Evolutionary conservation across 2,329 filamentous ascomycete species (phyloP).

Genomic region (Rachicladosporium sp.): DNA sequence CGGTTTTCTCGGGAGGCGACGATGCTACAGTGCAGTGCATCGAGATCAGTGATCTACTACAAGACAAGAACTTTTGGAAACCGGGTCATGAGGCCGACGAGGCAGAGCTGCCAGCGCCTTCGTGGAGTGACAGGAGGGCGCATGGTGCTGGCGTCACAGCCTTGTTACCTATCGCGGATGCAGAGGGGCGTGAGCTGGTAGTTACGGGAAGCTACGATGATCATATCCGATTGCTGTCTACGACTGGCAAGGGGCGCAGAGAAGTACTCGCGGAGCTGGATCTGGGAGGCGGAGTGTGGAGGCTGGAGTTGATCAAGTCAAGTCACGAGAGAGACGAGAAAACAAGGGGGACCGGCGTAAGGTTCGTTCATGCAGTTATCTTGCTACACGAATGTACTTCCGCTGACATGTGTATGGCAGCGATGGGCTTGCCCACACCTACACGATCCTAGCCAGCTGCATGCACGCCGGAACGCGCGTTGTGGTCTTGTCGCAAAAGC

Average conservation of each 20-base stretch:
- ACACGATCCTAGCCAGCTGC: slow-evolving; percentile 65
- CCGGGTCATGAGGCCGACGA: neutral
- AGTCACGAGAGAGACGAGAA: too few relatives aligned
- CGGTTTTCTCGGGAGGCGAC: slow-evolving; percentile 59
- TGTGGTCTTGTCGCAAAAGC: slow-evolving; percentile 17
- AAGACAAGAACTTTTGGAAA: too few relatives aligned
- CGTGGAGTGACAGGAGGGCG: slow-evolving; percentile 41
- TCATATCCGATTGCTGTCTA: slow-evolving; percentile 53
- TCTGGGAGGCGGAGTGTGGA: slow-evolving; percentile 76
- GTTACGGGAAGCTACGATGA: slow-evolving; percentile 92
- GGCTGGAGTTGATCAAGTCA: slow-evolving; percentile 50
- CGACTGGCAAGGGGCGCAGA: slow-evolving; percentile 26
- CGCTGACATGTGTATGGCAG: too few relatives aligned
- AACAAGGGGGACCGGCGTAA: too few relatives aligned
- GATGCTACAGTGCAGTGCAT: slow-evolving; percentile 38
- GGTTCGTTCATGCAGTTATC: too few relatives aligned
- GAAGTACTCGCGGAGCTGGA: slow-evolving; percentile 50
- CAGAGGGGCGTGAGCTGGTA: slow-evolving; percentile 36
- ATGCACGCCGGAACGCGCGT: slow-evolving; percentile 81
- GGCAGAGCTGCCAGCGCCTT: slow-evolving; percentile 1
- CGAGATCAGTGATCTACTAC: too few relatives aligned
- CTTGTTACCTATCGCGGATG: slow-evolving; percentile 57
- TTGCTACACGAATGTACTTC: too few relatives aligned
- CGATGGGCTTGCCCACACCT: neutral
- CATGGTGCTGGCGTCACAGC: slow-evolving; percentile 81